Evolutionary conservation across 805 yeast genomes (phyloP), one percentile per base, ranked within the genome.

Genomic region (Yamadazyma sp.): DNA sequence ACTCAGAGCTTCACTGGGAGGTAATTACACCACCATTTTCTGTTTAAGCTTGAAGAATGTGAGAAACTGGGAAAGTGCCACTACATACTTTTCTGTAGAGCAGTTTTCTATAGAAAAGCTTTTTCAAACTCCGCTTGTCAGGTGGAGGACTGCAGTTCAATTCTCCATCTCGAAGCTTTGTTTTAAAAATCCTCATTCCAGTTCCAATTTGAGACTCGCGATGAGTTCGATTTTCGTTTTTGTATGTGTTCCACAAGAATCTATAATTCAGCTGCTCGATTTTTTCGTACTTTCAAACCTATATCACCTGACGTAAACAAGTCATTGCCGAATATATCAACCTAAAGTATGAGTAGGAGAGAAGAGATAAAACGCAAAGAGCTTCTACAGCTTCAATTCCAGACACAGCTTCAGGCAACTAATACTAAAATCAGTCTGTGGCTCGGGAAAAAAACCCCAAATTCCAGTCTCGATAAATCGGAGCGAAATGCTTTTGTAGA

Each of bases 321-420:
- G n/a, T n/a, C n/a, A n/a, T n/a, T n/a, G n/a, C n/a, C n/a, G n/a
- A n/a, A n/a, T n/a, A n/a, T n/a, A n/a, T n/a, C n/a, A n/a, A n/a
- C 25, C 25, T 4, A 6, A 22, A 22, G 6, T 6, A 35, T 35
- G 38, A 49, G 50, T 41, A 52, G 68, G 37, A 47, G 75, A 25
- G 55, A 67, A 26, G 76, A 73, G 32, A 72, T 73, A 26, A 64
- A 70, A 44, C 52, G 59, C 28, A 74, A 74, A 45, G 72, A 74
- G 40, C 66, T 64, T 19, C 55, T 76, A 3, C 79, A 71, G 41
- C 63, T 74, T 11, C 59, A 59, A 37, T 67, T 75, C 45, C 76
- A 71, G 48, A 55, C 70, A 5, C 68, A 73, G 4, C 52, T 75
- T 5, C 45, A 64, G 3, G 58, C 59, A 20, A 64, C 62, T 12